Evolutionary conservation across 2,329 filamentous ascomycete species (phyloP), one percentile per base, ranked within the genome.

Genomic region (Aspergillus ustus): DNA sequence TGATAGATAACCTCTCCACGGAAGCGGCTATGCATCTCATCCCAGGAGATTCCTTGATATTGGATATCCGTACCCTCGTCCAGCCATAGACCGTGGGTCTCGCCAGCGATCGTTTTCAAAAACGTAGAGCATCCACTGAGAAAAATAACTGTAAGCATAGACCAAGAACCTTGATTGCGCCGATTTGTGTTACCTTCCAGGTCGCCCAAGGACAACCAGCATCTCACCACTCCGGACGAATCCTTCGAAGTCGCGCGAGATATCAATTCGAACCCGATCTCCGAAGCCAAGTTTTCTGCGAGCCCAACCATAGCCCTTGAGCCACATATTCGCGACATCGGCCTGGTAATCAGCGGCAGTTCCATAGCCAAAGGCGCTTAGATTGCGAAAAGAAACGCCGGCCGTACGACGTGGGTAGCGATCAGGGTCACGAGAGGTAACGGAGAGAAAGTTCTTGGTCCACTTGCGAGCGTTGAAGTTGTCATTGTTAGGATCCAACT

Each of bases 1-100:
- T 91, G 92, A 78, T 94, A 95, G 73, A 94, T 93, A 64, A 90
- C 90, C 76, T 95, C 91, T 65, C 91, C 91, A n/a, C 91, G 88
- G 77, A 93, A 92, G 2, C 80, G 81, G 13, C 85, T 85, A 78
- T 91, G 87, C 90, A 94, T 93, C 70, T 91, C 84, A 69, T 91
- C 78, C 59, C 90, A 84, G 13, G 85, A 81, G 70, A 79, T 75
- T 28, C 78, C 79, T 57, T 95, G 90, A 72, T 96, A 96, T 78
- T 96, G 94, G 72, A 96, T 87, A 64, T 91, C 87, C 0, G 90
- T 89, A 11, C 81, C 79, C 3, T 89, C 79, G 52, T 92, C 90
- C 15, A 95, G 82, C 67, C 85, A 87, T 68, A 96, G 88, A 55
- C 92, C 92, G 67, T 93, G 89, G 22, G 90, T 91, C 77, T 96